A percentile compares a stretch with the other conserved stretches of the same genome.
Evolutionary conservation across 2,329 filamentous ascomycete genomes (phyloP).

Genomic region (Venturia carpophila): DNA sequence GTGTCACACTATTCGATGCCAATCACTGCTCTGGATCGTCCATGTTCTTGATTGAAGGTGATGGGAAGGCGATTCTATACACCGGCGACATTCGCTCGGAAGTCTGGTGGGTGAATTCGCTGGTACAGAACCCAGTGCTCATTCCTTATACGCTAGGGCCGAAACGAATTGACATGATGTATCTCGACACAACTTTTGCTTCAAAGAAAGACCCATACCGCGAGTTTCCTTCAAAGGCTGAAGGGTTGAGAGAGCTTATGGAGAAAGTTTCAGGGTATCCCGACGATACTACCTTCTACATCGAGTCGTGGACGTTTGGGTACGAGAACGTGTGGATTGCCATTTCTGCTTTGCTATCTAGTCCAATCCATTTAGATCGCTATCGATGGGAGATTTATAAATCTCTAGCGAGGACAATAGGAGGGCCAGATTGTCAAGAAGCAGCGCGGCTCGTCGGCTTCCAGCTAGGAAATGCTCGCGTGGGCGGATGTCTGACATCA

Average conservation of each 20-base stretch:
- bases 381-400: slow-evolving; percentile 71
- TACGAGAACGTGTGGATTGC: slow-evolving; percentile 92
- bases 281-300: slow-evolving; percentile 67
- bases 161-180: slow-evolving; percentile 62
- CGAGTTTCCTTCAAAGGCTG: slow-evolving; percentile 57
- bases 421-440: slow-evolving; percentile 46
- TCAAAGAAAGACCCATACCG: slow-evolving; percentile 41
- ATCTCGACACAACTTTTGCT: slow-evolving; percentile 80
- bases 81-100: slow-evolving; percentile 86
- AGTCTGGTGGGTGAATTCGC: slow-evolving; percentile 70
- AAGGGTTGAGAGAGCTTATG: slow-evolving; percentile 68
- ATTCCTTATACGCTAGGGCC: slow-evolving; percentile 57
- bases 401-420: slow-evolving; percentile 41
- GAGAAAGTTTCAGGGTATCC: slow-evolving; percentile 62
- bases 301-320: slow-evolving; percentile 85
- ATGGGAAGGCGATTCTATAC: slow-evolving; percentile 71
- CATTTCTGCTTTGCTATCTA: slow-evolving; percentile 60
- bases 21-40: slow-evolving; percentile 88
- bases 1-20: slow-evolving; percentile 79
- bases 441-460: slow-evolving; percentile 65
- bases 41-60: slow-evolving; percentile 86
- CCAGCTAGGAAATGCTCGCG: slow-evolving; percentile 61
- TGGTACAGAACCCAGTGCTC: slow-evolving; percentile 63
- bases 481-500: slow-evolving; percentile 64
- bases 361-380: slow-evolving; percentile 70